Evolutionary conservation across 345 rosid genomes (phyloP).

Genomic region (Bruguiera gymnorhiza): DNA sequence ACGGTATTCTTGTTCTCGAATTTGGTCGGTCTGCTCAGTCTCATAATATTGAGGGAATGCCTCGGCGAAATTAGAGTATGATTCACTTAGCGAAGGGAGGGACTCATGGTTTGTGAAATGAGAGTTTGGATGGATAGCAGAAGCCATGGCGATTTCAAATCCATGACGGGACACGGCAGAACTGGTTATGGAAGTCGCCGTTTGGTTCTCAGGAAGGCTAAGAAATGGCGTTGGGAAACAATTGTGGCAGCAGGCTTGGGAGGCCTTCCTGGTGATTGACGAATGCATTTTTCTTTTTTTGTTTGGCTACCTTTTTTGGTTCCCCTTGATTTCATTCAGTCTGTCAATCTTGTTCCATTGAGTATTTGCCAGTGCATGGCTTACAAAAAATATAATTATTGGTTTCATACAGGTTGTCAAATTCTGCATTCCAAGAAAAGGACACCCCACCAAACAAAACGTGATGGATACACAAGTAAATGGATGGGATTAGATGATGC

Average conservation of each 20-base stretch:
- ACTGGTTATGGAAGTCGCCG: not conserved
- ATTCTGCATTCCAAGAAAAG: not conserved
- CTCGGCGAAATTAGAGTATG: constrained; percentile 44
- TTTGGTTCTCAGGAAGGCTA: constrained; percentile 18
- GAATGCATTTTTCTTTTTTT: constrained; percentile 35
- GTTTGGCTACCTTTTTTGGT: not conserved
- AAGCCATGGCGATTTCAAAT: constrained; percentile 41
- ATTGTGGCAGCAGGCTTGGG: constrained; percentile 47
- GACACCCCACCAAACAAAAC: too few relatives aligned
- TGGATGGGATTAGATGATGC: too few relatives aligned
- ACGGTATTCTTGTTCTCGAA: constrained; percentile 57
- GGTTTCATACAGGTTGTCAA: constrained; percentile 4
- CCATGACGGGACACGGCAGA: constrained; percentile 35
- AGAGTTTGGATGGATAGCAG: constrained; percentile 39
- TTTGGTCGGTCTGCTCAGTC: constrained; percentile 53
- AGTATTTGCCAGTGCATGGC: not conserved
- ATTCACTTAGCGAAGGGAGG: constrained; percentile 57
- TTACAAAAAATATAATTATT: not conserved
- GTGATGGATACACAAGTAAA: too few relatives aligned
- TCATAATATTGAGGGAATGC: constrained; percentile 50
- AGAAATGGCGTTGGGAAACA: constrained; percentile 53
- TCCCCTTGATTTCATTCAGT: not conserved
- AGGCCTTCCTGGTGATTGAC: constrained; percentile 39
- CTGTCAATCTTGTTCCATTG: not conserved
- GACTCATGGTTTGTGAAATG: constrained; percentile 84